Evolutionary conservation across 768 basidiomycete genomes (phyloP).

Genomic region (Bullera alba): DNA sequence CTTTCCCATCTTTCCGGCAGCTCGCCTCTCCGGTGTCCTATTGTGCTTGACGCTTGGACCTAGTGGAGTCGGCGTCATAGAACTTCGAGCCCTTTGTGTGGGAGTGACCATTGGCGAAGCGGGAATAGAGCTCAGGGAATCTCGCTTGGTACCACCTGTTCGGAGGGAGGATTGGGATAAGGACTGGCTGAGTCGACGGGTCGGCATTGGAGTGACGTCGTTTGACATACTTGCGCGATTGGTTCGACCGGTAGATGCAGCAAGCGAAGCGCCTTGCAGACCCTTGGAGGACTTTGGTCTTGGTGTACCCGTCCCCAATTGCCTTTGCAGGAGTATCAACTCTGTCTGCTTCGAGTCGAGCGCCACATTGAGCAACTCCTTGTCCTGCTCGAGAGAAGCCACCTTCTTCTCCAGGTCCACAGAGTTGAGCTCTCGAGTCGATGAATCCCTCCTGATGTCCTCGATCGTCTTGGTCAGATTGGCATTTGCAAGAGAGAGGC

Average conservation of each 20-base stretch:
- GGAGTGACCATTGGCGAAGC: no score
- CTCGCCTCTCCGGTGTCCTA: neutral
- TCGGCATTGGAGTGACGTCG: constrained; percentile 1
- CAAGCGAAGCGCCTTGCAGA: neutral
- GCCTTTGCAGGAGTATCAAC: constrained; percentile 14
- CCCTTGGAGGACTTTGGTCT: neutral
- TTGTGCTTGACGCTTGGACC: constrained; percentile 10
- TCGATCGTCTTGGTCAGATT: constrained; percentile 7
- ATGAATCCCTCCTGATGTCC: constrained; percentile 1
- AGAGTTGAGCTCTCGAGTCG: constrained; percentile 4
- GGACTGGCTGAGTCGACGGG: neutral
- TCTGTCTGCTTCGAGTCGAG: constrained; percentile 24
- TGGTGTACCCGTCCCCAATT: neutral
- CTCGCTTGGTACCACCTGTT: neutral
- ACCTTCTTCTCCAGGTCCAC: constrained; percentile 12
- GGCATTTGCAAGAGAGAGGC: constrained; percentile 23
- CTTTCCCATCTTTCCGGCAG: neutral
- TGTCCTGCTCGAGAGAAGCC: constrained; percentile 12
- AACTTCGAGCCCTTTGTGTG: no score
- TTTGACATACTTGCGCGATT: constrained; percentile 2
- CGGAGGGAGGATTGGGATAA: neutral
- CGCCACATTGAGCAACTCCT: constrained; percentile 20
- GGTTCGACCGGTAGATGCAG: neutral
- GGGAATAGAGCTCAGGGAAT: no score
- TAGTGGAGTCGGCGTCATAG: no score